phyloP scores from a whole-genome alignment of 805 yeast genomes.

The Starmerella tilneyi region DNA sequence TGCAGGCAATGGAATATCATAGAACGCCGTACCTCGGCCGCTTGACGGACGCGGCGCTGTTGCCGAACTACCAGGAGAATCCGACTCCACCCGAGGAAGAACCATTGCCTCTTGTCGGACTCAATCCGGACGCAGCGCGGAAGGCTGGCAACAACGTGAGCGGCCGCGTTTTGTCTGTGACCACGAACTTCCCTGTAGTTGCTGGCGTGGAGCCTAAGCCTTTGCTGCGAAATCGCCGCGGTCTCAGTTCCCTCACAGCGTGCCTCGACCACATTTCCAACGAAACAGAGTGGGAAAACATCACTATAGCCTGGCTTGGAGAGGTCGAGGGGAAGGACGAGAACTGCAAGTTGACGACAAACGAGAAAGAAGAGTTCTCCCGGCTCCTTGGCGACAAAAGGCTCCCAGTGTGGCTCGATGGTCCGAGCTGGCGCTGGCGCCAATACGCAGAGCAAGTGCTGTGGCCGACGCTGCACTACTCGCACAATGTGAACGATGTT shows the following conservation, averaged over 20 bases:
- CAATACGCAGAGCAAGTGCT: slow-evolving; percentile 77
- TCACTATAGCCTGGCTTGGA: slow-evolving; percentile 92
- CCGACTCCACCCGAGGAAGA: not conserved
- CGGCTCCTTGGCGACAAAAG: slow-evolving; percentile 32
- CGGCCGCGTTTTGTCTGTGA: slow-evolving; percentile 59
- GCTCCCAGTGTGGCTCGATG: slow-evolving; percentile 72
- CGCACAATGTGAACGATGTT: slow-evolving; percentile 37
- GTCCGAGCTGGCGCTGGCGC: slow-evolving; percentile 74
- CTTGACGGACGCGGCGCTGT: slow-evolving; percentile 22
- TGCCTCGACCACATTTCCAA: slow-evolving; percentile 49
- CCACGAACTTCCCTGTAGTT: slow-evolving; percentile 58
- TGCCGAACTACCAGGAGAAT: slow-evolving; percentile 14
- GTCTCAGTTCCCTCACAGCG: slow-evolving; percentile 76
- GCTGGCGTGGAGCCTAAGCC: slow-evolving; percentile 36
- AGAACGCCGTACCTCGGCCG: slow-evolving; percentile 25
- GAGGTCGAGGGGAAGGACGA: slow-evolving; percentile 43
- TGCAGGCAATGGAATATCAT: slow-evolving; percentile 20
- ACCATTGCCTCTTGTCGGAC: slow-evolving; percentile 15
- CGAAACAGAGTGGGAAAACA: slow-evolving; percentile 69
- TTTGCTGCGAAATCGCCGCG: slow-evolving; percentile 44
- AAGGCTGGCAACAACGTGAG: slow-evolving; percentile 32
- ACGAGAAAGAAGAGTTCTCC: slow-evolving; percentile 44
- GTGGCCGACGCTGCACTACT: slow-evolving; percentile 94
- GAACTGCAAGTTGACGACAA: slow-evolving; percentile 37
- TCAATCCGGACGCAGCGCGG: slow-evolving; percentile 21